Conservation (phyloP, 176 grass and related monocot species). For the Carex scoparia region DNA sequence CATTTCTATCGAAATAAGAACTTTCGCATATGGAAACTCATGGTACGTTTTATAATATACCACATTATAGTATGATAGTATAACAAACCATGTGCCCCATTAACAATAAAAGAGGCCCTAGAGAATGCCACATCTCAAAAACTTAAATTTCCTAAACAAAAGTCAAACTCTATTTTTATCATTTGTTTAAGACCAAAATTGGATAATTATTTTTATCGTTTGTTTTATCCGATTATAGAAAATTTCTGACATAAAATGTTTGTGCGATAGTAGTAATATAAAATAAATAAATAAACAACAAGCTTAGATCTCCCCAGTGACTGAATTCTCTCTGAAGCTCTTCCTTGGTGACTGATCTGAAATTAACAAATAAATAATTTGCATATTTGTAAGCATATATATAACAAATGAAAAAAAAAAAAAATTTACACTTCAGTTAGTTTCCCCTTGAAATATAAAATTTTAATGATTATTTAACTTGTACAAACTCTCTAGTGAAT, state of each 20-base stretch:
- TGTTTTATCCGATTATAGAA: neutral
- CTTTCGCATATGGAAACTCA: neutral
- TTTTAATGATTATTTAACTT: neutral
- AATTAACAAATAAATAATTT: neutral
- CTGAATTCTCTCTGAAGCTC: neutral
- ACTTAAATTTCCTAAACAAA: neutral
- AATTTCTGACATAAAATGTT: neutral
- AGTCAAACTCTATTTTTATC: neutral
- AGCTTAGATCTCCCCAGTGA: neutral
- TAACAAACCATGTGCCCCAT: neutral
- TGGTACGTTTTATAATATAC: neutral
- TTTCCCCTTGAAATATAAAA: neutral
- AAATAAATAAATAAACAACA: neutral
- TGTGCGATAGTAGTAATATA: neutral
- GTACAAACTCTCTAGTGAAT: neutral
- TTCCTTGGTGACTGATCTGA: slow-evolving; percentile 17
- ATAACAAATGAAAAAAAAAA: neutral
- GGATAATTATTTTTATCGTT: neutral
- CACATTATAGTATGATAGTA: no score
- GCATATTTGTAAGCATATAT: neutral
- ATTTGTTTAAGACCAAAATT: neutral
- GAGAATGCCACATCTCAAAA: neutral
- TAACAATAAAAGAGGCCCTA: neutral
- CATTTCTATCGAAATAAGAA: neutral
- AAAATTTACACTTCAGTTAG: neutral